Conservation (phyloP, 176 grass and related monocot genomes). For the Cymbopogon citratus region DNA sequence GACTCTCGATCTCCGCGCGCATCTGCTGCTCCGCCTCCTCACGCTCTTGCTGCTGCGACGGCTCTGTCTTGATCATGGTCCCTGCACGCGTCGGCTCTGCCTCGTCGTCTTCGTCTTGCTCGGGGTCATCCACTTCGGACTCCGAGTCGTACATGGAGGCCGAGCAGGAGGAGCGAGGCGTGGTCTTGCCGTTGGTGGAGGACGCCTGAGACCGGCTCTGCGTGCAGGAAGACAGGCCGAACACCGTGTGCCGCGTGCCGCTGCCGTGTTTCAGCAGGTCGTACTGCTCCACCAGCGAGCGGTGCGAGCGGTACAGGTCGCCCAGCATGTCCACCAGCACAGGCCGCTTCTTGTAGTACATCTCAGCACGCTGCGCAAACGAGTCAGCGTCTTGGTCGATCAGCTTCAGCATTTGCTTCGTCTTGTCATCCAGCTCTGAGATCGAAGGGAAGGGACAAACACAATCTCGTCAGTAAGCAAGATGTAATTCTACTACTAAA, state of each 20-base stretch:
- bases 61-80: neutral
- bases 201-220: conserved; percentile 22
- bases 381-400: conserved; percentile 89
- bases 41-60: neutral
- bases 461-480: neutral
- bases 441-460: neutral
- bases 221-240: conserved; percentile 32
- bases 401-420: conserved; percentile 74
- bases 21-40: conserved; percentile 25
- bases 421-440: conserved; percentile 79
- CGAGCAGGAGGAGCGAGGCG: conserved; percentile 29
- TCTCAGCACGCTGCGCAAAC: conserved; percentile 83
- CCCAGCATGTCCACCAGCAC: conserved; percentile 75
- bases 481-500: neutral
- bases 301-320: conserved; percentile 72
- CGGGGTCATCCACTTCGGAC: conserved; percentile 79
- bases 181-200: neutral
- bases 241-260: conserved; percentile 27
- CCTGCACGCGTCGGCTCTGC: neutral
- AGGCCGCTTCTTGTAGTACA: conserved; percentile 91
- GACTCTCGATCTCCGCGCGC: conserved; percentile 34
- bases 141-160: conserved; percentile 41
- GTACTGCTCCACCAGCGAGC: conserved; percentile 66
- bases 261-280: conserved; percentile 62
- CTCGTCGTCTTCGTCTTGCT: conserved; percentile 24